A percentile compares a stretch with the other conserved stretches of the same genome.
Evolutionary conservation across 2,329 filamentous ascomycete species (phyloP).

Genomic region (Paramyrothecium roridum): DNA sequence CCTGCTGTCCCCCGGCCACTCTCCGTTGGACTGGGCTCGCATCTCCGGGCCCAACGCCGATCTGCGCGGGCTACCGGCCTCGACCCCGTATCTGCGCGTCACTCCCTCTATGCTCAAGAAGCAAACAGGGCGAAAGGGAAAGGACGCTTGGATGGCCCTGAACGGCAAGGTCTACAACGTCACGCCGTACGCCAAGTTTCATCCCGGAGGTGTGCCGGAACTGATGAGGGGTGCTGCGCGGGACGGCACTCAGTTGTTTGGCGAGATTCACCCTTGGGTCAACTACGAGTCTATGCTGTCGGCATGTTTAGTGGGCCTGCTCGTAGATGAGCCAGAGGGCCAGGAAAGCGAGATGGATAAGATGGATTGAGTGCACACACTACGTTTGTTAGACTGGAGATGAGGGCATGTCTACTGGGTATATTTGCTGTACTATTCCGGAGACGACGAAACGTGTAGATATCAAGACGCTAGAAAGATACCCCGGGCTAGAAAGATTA

Average conservation of each 20-base stretch:
- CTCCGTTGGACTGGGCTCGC: conserved; percentile 92
- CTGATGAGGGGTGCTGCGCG: conserved; percentile 60
- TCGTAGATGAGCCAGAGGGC: conserved; percentile 54
- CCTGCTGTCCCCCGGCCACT: conserved; percentile 83
- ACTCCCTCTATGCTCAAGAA: conserved; percentile 75
- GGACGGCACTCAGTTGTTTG: conserved; percentile 62
- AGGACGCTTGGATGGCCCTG: conserved; percentile 86
- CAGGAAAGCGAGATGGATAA: conserved; percentile 49
- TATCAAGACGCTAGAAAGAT: conserved; percentile 24
- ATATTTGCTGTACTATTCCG: not conserved
- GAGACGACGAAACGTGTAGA: not conserved
- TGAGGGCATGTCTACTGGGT: not conserved
- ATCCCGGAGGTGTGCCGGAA: conserved; percentile 82
- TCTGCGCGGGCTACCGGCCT: conserved; percentile 58
- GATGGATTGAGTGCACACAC: conserved; percentile 48
- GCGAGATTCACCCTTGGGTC: conserved; percentile 68
- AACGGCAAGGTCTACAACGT: conserved; percentile 94
- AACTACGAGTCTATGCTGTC: conserved; percentile 69
- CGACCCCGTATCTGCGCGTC: conserved; percentile 63
- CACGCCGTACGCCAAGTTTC: conserved; percentile 82
- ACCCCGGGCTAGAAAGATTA: conserved; percentile 19
- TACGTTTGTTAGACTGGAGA: conserved; percentile 6
- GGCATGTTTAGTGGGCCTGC: conserved; percentile 59
- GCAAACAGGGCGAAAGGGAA: conserved; percentile 79
- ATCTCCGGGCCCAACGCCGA: conserved; percentile 63